Evolutionary conservation across 306 rosid genomes (phyloP).

Genomic region (Quercus dentata): DNA sequence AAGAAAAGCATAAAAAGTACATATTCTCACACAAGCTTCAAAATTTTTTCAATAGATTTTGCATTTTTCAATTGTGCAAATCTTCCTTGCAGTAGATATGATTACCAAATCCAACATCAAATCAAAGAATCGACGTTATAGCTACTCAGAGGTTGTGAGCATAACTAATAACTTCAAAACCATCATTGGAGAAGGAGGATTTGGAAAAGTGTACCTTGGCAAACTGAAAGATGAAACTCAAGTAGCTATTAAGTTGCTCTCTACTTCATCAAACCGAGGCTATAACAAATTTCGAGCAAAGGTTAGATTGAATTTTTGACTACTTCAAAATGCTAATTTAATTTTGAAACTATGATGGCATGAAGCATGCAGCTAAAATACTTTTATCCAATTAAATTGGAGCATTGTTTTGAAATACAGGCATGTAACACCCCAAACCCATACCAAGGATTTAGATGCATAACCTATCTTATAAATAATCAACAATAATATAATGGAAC

Average conservation of each 20-base stretch:
- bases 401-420: too few species aligned
- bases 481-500: too few species aligned
- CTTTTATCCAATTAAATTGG: neutral
- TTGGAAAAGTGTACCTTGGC: constrained; percentile 41
- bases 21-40: neutral
- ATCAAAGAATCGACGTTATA: constrained; percentile 17
- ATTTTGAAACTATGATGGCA: too few species aligned
- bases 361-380: too few species aligned
- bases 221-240: constrained; percentile 8
- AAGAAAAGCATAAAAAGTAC: neutral
- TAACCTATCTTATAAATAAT: too few species aligned
- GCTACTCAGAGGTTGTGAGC: constrained; percentile 18
- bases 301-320: neutral
- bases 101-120: neutral
- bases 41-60: neutral
- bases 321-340: too few species aligned
- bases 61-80: neutral
- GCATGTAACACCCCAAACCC: too few species aligned
- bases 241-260: too few species aligned
- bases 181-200: constrained; percentile 42
- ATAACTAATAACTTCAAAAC: constrained; percentile 38
- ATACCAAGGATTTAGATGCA: too few species aligned
- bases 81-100: neutral
- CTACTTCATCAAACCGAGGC: too few species aligned
- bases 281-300: neutral